These are phyloP conservation scores for Hsuehochloa calcarea DNA, from an alignment of 176 grass and related monocot species.

Conservation along the genomic window DNA sequence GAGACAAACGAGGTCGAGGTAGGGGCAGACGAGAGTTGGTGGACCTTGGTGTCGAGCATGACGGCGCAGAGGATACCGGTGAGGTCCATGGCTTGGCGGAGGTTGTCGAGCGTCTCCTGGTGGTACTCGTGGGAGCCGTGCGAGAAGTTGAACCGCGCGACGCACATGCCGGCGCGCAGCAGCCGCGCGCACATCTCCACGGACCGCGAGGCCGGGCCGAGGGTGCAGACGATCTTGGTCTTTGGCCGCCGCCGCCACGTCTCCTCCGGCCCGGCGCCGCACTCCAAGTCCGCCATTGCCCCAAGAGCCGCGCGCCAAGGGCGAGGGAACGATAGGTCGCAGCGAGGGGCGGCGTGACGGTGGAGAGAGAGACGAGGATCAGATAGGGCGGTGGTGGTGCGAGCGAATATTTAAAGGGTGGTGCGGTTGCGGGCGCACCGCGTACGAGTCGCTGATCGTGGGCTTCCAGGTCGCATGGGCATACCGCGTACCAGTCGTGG, in stretches of 20 bases:
- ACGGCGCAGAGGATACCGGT: constrained; percentile 87
- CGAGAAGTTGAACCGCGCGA: constrained; percentile 94
- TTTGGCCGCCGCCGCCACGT: constrained; percentile 51
- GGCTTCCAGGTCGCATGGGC: no score
- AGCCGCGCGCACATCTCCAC: constrained; percentile 78
- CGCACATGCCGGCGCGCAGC: constrained; percentile 81
- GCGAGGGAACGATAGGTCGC: not conserved
- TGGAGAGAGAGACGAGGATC: constrained; percentile 7
- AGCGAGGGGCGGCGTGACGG: not conserved
- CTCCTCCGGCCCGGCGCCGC: constrained; percentile 28
- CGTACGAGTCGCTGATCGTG: not conserved
- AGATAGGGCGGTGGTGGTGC: not conserved
- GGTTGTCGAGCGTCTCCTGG: constrained; percentile 84
- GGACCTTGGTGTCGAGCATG: constrained; percentile 96
- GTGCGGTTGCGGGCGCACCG: not conserved
- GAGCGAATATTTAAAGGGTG: constrained; percentile 21
- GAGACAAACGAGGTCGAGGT: not conserved
- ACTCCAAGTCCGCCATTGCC: constrained; percentile 25
- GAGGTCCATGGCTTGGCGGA: constrained; percentile 64
- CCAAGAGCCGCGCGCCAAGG: not conserved
- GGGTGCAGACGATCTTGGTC: constrained; percentile 91
- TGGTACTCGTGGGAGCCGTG: constrained; percentile 88
- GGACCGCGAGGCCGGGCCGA: constrained; percentile 82
- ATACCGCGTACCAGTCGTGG: no score
- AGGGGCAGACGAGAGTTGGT: not conserved